A percentile compares a stretch with the other conserved stretches of the same genome.
phyloP scores from a whole-genome alignment of 2,329 filamentous ascomycete species.

The Orbilia javanica region DNA sequence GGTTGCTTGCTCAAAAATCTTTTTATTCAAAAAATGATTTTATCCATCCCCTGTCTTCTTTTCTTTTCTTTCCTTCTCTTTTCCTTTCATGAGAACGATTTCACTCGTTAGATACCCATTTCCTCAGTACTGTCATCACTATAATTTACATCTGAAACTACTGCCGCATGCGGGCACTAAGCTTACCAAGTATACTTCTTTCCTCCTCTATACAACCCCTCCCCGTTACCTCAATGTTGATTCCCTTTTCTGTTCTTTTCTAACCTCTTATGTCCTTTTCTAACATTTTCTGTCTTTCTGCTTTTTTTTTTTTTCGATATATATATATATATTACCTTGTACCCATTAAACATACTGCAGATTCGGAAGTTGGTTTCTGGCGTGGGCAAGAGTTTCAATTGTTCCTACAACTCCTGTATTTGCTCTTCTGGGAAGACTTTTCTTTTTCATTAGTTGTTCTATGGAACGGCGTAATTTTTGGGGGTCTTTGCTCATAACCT shows the following conservation, averaged over 20 bases:
- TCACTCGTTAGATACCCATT: conserved; percentile 53
- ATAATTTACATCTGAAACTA: background rate
- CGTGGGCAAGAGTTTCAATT: conserved; percentile 15
- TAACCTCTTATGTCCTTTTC: background rate
- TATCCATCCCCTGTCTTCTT: too few species aligned
- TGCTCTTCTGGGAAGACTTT: conserved; percentile 35
- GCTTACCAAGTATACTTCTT: background rate
- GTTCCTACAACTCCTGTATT: conserved; percentile 14
- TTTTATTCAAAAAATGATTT: conserved; percentile 11
- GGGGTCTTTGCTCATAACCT: conserved; percentile 10
- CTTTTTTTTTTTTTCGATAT: conserved; percentile 3
- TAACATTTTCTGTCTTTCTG: background rate
- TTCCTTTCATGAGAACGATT: conserved; percentile 3
- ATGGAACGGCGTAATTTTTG: conserved; percentile 20
- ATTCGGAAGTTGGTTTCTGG: conserved; percentile 23
- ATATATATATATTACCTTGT: conserved; percentile 36
- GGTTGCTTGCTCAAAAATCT: background rate
- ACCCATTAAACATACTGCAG: conserved; percentile 33
- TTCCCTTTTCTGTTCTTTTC: background rate
- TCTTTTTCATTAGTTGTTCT: conserved; percentile 26
- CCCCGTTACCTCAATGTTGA: background rate
- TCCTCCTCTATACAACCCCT: background rate
- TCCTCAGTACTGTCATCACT: background rate
- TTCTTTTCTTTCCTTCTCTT: too few species aligned
- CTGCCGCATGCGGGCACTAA: background rate